Conservation (phyloP, 2,329 filamentous ascomycete species). For the Dothiorella sarmentorum region DNA sequence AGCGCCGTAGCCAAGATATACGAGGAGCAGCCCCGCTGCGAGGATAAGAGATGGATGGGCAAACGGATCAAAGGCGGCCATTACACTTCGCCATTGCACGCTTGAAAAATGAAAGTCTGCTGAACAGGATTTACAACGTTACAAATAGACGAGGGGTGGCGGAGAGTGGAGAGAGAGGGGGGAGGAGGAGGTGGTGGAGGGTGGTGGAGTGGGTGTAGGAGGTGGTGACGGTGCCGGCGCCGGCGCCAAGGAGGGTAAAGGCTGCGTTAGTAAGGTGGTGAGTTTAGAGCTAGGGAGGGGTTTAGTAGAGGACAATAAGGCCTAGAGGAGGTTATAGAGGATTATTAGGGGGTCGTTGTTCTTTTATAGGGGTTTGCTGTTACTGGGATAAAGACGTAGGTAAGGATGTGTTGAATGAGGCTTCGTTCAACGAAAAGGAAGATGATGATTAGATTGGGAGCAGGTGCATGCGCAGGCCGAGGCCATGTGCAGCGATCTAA, state of each 20-base stretch:
- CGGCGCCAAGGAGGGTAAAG: slow-evolving; percentile 38
- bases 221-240: slow-evolving; percentile 36
- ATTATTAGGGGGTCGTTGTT: slow-evolving; percentile 8
- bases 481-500: too few relatives aligned
- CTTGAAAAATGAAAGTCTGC: not conserved
- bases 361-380: slow-evolving; percentile 21
- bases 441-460: too few relatives aligned
- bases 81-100: not conserved
- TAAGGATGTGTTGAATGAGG: too few relatives aligned
- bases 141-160: not conserved
- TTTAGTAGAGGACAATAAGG: slow-evolving; percentile 2
- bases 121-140: too few relatives aligned
- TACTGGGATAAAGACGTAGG: too few relatives aligned
- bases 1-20: not conserved
- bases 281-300: slow-evolving; percentile 21
- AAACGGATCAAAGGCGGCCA: not conserved
- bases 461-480: too few relatives aligned
- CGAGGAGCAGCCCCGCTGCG: not conserved
- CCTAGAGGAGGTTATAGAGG: slow-evolving; percentile 18
- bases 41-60: not conserved
- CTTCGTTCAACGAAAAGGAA: too few relatives aligned
- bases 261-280: slow-evolving; percentile 35
- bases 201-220: slow-evolving; percentile 33
- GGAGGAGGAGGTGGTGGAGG: slow-evolving; percentile 30
- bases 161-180: slow-evolving; percentile 11